Conservation (phyloP, 2,329 filamentous ascomycete species). For the Phaeosphaeriaceae sp. region DNA sequence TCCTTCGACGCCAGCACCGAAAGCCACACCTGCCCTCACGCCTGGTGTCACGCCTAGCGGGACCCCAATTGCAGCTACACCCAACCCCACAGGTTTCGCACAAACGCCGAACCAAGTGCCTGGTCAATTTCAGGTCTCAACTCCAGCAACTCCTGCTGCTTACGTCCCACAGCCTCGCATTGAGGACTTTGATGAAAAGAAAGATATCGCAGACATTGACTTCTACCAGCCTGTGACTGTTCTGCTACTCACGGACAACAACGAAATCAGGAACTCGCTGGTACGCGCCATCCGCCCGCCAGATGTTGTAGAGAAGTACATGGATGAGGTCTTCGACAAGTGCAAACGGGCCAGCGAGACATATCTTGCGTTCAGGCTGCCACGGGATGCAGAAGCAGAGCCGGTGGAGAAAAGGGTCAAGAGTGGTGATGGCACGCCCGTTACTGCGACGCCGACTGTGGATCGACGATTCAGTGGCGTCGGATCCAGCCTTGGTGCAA, state of each 20-base stretch:
- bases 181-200: constrained; percentile 51
- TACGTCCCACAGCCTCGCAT: constrained; percentile 40
- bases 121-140: constrained; percentile 16
- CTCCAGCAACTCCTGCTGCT: constrained; percentile 16
- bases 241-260: constrained; percentile 60
- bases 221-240: constrained; percentile 77
- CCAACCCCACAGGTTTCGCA: constrained; percentile 6
- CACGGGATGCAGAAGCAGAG: constrained; percentile 48
- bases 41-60: constrained; percentile 7
- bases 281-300: constrained; percentile 60
- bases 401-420: constrained; percentile 19
- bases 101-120: constrained; percentile 10
- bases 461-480: constrained; percentile 24
- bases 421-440: constrained; percentile 30
- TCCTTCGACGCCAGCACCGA: constrained; percentile 37
- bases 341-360: constrained; percentile 63
- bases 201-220: constrained; percentile 51
- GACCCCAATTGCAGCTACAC: constrained; percentile 11
- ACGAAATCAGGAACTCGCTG: constrained; percentile 62
- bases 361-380: constrained; percentile 63
- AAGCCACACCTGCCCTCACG: constrained; percentile 6
- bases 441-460: constrained; percentile 20
- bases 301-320: constrained; percentile 47
- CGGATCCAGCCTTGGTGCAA: constrained; percentile 4
- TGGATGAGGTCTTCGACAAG: constrained; percentile 59